phyloP scores from a whole-genome alignment of 2,329 filamentous ascomycete species.

The Botrytis byssoidea region DNA sequence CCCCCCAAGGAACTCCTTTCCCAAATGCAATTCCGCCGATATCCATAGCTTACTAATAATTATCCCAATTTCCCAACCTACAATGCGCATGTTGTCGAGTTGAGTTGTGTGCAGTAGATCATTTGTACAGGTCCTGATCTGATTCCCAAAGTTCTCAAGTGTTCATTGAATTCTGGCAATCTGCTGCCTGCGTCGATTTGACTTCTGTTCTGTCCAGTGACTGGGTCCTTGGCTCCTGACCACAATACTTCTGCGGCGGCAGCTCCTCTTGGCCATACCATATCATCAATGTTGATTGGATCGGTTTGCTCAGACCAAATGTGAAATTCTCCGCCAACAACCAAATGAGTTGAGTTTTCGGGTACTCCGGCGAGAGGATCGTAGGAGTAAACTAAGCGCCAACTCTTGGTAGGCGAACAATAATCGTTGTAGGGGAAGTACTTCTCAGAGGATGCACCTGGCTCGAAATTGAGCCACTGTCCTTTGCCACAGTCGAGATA shows the following conservation, averaged over 20 bases:
- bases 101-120: slow-evolving; percentile 67
- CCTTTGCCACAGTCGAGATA: slow-evolving; percentile 83
- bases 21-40: background rate
- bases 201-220: slow-evolving; percentile 63
- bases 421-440: slow-evolving; percentile 77
- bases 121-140: slow-evolving; percentile 66
- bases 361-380: slow-evolving; percentile 68
- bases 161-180: slow-evolving; percentile 72
- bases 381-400: slow-evolving; percentile 78
- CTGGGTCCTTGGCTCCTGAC: slow-evolving; percentile 66
- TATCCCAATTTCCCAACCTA: slow-evolving; percentile 17
- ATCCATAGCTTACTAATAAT: background rate
- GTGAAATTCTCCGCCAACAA: slow-evolving; percentile 78
- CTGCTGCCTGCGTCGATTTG: slow-evolving; percentile 68
- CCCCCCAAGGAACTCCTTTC: background rate
- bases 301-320: slow-evolving; percentile 84
- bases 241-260: slow-evolving; percentile 79
- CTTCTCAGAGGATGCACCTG: slow-evolving; percentile 49
- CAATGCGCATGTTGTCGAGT: slow-evolving; percentile 48
- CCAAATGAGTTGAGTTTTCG: slow-evolving; percentile 58
- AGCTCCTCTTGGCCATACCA: slow-evolving; percentile 74
- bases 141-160: slow-evolving; percentile 61
- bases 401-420: slow-evolving; percentile 77
- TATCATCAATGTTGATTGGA: slow-evolving; percentile 67
- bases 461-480: slow-evolving; percentile 71